Percentiles rank a stretch among this genome's conserved stretches.
Conservation (phyloP, 2,329 filamentous ascomycete species). For the Xylariaceae sp. region DNA sequence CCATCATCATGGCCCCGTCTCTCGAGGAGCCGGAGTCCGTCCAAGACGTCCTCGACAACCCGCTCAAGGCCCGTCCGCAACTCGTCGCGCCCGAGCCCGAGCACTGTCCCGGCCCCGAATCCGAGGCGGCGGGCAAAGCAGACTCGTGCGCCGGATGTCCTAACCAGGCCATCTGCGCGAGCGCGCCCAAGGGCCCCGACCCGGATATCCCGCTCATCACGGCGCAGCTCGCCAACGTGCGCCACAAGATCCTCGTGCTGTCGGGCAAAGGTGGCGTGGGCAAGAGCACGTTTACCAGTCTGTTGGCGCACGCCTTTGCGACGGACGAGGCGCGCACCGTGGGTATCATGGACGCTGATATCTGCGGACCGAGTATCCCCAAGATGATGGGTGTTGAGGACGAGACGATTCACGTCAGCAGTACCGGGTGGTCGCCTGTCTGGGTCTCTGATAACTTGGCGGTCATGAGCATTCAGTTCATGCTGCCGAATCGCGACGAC, state of each 20-base stretch:
- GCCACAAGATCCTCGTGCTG: conserved; percentile 88
- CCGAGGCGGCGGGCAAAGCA: conserved; percentile 60
- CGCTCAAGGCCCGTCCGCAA: conserved; percentile 70
- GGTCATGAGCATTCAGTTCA: conserved; percentile 97
- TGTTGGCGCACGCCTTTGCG: conserved; percentile 86
- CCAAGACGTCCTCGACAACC: conserved; percentile 67
- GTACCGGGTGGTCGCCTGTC: conserved; percentile 86
- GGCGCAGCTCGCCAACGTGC: conserved; percentile 70
- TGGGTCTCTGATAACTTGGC: conserved; percentile 93
- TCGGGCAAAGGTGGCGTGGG: conserved; percentile 95
- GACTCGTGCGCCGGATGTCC: conserved; percentile 93
- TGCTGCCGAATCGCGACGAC: conserved; percentile 89
- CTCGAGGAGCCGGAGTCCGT: conserved; percentile 65
- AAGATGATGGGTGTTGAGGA: conserved; percentile 98
- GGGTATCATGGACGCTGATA: conserved; percentile 97
- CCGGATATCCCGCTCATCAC: conserved; percentile 89
- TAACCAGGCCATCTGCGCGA: conserved; percentile 92
- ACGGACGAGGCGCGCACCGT: conserved; percentile 72
- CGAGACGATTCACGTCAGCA: conserved; percentile 89
- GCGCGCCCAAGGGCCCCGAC: conserved; percentile 90
- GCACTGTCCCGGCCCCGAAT: conserved; percentile 90
- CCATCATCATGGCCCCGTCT: conserved; percentile 67
- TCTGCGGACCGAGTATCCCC: conserved; percentile 91
- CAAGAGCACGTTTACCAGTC: conserved; percentile 87
- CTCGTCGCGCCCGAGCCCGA: conserved; percentile 94